Evolutionary conservation across 1,139 yeast genomes (phyloP), one percentile per base, ranked within the genome.

Genomic region (Pichia norvegensis): DNA sequence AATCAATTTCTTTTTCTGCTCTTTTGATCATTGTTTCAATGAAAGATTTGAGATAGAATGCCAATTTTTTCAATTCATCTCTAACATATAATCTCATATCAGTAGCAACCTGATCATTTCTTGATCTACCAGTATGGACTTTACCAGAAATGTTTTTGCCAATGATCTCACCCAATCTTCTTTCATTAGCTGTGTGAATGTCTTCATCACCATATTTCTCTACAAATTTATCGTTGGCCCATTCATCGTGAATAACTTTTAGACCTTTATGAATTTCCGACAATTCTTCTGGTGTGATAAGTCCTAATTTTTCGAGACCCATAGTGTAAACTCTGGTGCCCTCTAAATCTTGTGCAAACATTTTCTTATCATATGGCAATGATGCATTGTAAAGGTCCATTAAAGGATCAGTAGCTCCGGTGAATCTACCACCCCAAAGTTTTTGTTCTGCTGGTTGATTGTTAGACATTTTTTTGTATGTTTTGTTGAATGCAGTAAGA

Each of bases 381-480:
- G 97, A 90, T 2, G 97, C 96, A 68, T 92, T 94, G 73, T 92
- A 92, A 47, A 88, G 73, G 63, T 92, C 95, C 99, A 92, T 92
- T 61, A 92, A 72, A 8, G 99, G 98, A 59, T 92, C 99, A 22
- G 95, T 81, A 53, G 92, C 92, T 42, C 94, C 97, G 48, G 98
- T 92, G 69, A 92, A 92, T 66, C 99, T 80, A 61, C 99, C 99
- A 57, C 99, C 99, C 99, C 99, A 92, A 55, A 94, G 74, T 66
- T 83, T 88, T 54, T 64, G 67, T 67, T 59, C 65, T 11, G 62
- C 53, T 40, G 64, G 65, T 45, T 59, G 53, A 29, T 54, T 51
- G 40, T 40, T 39, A 14, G 37, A 35, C 37, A 50, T 35, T 53
- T 46, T 51, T 17, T 23, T 47, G n/a, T 7, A 16, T 22, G 11